These are phyloP conservation scores for Aspergillus melleus DNA, from an alignment of 2,329 filamentous ascomycete genomes.

Conservation along the genomic window DNA sequence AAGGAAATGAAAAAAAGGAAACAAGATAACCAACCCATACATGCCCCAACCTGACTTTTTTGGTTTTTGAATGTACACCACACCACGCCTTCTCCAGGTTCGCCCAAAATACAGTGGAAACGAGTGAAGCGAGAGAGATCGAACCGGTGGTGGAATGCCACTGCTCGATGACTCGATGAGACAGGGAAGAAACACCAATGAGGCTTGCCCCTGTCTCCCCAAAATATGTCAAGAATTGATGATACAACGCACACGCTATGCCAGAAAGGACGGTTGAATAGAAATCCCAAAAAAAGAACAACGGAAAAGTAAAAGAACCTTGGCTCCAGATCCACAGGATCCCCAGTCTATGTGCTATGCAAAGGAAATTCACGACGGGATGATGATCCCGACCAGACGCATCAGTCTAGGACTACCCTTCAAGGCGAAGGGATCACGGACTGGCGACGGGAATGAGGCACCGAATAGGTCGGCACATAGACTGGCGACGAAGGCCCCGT, in stretches of 20 bases:
- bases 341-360: slow-evolving; percentile 12
- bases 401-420: neutral
- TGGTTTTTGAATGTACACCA: slow-evolving; percentile 10
- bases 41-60: slow-evolving; percentile 4
- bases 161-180: neutral
- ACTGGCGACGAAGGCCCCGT: slow-evolving; percentile 39
- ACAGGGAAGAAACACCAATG: neutral
- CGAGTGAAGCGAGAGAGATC: slow-evolving; percentile 4
- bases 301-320: slow-evolving; percentile 9
- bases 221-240: slow-evolving; percentile 15
- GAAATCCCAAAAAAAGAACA: neutral
- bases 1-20: slow-evolving; percentile 5
- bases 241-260: slow-evolving; percentile 34
- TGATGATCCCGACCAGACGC: neutral
- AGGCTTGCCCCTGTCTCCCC: neutral
- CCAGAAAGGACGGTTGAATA: slow-evolving; percentile 15
- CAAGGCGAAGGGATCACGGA: slow-evolving; percentile 29
- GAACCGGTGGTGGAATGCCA: neutral
- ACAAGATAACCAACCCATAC: slow-evolving; percentile 4
- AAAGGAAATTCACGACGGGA: slow-evolving; percentile 15
- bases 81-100: slow-evolving; percentile 13
- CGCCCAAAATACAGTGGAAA: slow-evolving; percentile 5
- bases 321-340: slow-evolving; percentile 10
- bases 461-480: slow-evolving; percentile 31
- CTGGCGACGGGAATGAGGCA: slow-evolving; percentile 27